Percentiles rank a stretch among this genome's conserved stretches.
Evolutionary conservation across 2,329 filamentous ascomycete genomes (phyloP).

Genomic region (Coniochaeta hoffmannii): DNA sequence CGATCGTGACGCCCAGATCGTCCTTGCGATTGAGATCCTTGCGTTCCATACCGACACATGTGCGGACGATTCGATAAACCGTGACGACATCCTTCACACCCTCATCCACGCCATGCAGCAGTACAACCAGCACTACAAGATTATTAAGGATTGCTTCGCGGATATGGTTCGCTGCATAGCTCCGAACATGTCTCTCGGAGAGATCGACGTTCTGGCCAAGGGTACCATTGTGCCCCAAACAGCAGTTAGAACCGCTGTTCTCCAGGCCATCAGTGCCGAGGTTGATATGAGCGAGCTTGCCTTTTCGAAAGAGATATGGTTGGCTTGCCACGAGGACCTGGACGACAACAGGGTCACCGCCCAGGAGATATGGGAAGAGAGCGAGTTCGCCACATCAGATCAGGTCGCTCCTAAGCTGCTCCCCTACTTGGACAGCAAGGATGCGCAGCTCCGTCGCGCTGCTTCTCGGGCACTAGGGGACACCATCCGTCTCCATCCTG

Average conservation of each 20-base stretch:
- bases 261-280: slow-evolving; percentile 86
- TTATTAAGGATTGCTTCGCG: slow-evolving; percentile 85
- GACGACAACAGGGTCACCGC: slow-evolving; percentile 81
- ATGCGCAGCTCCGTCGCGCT: slow-evolving; percentile 74
- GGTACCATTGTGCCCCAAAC: slow-evolving; percentile 74
- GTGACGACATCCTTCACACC: slow-evolving; percentile 62
- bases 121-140: slow-evolving; percentile 90
- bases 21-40: slow-evolving; percentile 81
- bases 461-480: slow-evolving; percentile 77
- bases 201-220: slow-evolving; percentile 68
- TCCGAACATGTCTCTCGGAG: slow-evolving; percentile 65
- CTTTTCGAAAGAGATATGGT: slow-evolving; percentile 87
- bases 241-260: slow-evolving; percentile 72
- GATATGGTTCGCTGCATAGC: slow-evolving; percentile 81
- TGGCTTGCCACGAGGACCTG: slow-evolving; percentile 85
- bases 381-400: slow-evolving; percentile 63
- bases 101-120: slow-evolving; percentile 78
- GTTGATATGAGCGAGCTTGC: slow-evolving; percentile 83
- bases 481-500: slow-evolving; percentile 53
- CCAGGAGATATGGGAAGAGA: slow-evolving; percentile 90
- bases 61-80: slow-evolving; percentile 66
- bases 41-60: slow-evolving; percentile 82
- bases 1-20: slow-evolving; percentile 80
- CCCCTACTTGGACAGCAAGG: slow-evolving; percentile 71
- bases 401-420: slow-evolving; percentile 62